Base-by-base conservation (phyloP, 371 early-diverging fungal species). In the Mucor circinelloides region DNA sequence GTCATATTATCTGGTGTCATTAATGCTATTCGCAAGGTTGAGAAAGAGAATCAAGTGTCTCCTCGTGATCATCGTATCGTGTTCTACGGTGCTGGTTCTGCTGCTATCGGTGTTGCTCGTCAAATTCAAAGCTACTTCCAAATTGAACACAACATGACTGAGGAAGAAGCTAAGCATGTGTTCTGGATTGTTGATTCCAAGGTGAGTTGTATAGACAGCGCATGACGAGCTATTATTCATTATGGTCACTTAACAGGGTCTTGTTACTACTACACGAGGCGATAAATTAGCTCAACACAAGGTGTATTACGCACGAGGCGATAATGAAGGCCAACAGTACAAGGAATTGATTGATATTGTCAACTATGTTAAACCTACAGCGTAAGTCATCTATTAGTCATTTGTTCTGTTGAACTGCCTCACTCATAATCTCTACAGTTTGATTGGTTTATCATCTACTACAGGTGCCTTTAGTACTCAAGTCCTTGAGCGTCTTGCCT, bases 1-100 rank as follows among this genome's bases (percentile, higher is more conserved):
- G 96, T 97, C 28, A 92, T 96, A 66, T 82, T 96, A 21, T 87
- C 93, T 38, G 97, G 96, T 12, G 90, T 96, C 67, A 95, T 95
- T 71, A 94, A 94, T 64, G 97, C 97, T 3, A 87, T 96, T 52
- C 74, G 85, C 32, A 77, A 85, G 10, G 87, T 85, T 6, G 65
- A 77, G 30, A 60, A 60, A 7, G 79, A 81, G 58, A 82, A 90
- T 0, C 85, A 86, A 15, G 76, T 90, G 40, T 73, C 80, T 8
- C 87, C 94, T 38, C 66, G 73, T n/a, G 81, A 93, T 30, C 96
- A 95, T 74, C 88, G 93, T 55, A 89, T 97, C 66, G 84, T 97
- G 28, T 96, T 97, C 77, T 90, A 87, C 68, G 95, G 95, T 30
- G 94, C 95, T 46, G 95, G 95, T 13, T 89, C 90, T 3, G 96